Base-by-base conservation (phyloP, 2,329 filamentous ascomycete species). In the Ophiocordyceps camponoti-leonardi region DNA sequence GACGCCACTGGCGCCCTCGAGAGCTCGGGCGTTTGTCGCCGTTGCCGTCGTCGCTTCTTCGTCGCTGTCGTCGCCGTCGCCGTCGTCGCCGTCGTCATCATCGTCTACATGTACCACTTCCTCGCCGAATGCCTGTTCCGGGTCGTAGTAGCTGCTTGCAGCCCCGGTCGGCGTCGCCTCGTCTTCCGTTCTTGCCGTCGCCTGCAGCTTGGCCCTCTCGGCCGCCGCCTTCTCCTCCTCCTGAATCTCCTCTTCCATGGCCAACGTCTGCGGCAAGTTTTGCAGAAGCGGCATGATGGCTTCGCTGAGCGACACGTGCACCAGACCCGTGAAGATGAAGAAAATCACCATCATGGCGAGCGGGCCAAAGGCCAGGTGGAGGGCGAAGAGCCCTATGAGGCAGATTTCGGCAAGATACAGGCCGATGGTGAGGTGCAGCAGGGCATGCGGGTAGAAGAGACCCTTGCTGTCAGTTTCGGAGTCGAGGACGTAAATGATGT, bases 381-480 rank as follows among this genome's bases (percentile, higher is more conserved):
- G 77, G 44, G 74, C 82, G 54, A 95, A 88, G 2, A 95, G 71
- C 44, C 87, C 88, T 51, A 94, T 81, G 57, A 95, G 69, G 61
- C 86, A 92, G 28, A 90, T 65, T 51, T 92, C 79, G 1, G 81
- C 77, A 33, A 95, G 71, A 59, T 96, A 95, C 44, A 93, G 68
- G 20, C 90, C 88, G 1, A 81, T 79, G 26, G 90, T 78, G 43
- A 93, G 76, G 48, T 95, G 88, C 59, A 93, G 81, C 44, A 96
- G 68, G 1, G 85, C 88, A n/a, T 81, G 81, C 1, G 86, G 82
- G 58, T 94, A 95, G 53, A 86, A 80, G 14, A 90, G 74, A 16
- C 90, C 88, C 57, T 93, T 86, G 35, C 85, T 94, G 58, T 95
- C 87, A 55, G 94, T 80, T 48, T 77, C 67, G 10, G 83, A 78